A percentile compares a stretch with the other conserved stretches of the same genome.
phyloP scores from a whole-genome alignment of 2,329 filamentous ascomycete species.

The Trichothecium sympodiale region DNA sequence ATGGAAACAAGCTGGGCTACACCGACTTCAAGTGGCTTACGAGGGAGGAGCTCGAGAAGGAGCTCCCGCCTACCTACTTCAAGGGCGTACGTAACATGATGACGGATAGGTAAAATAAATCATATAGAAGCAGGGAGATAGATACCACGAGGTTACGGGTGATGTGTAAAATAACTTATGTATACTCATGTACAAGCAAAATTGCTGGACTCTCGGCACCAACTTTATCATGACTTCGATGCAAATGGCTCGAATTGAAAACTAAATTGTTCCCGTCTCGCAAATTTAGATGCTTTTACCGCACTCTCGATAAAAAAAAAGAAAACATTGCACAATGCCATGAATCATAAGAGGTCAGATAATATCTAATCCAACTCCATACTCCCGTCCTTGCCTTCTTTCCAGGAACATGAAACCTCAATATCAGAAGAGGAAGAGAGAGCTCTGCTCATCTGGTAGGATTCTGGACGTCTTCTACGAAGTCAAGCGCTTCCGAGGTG shows the following conservation, averaged over 20 bases:
- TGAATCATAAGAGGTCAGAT: not conserved
- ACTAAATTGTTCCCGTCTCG: too few species aligned
- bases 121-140: too few species aligned
- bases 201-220: slow-evolving; percentile 5
- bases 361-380: slow-evolving; percentile 1
- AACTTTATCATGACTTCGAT: slow-evolving; percentile 7
- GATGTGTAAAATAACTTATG: not conserved
- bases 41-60: slow-evolving; percentile 70
- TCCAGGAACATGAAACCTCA: not conserved
- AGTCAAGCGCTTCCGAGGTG: slow-evolving; percentile 78
- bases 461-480: slow-evolving; percentile 70
- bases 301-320: too few species aligned
- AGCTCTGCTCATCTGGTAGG: slow-evolving; percentile 6
- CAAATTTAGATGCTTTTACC: too few species aligned
- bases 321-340: too few species aligned
- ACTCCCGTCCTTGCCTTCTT: not conserved
- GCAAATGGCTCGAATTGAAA: too few species aligned
- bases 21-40: slow-evolving; percentile 87
- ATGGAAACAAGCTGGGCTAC: slow-evolving; percentile 59
- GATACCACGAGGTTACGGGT: too few species aligned
- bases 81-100: slow-evolving; percentile 72
- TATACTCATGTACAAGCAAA: not conserved
- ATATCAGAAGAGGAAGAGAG: not conserved
- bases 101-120: slow-evolving; percentile 51
- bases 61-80: slow-evolving; percentile 60